Evolutionary conservation across 495 filamentous ascomycete genomes (phyloP).

Genomic region (Astrothelium subdiscretum): DNA sequence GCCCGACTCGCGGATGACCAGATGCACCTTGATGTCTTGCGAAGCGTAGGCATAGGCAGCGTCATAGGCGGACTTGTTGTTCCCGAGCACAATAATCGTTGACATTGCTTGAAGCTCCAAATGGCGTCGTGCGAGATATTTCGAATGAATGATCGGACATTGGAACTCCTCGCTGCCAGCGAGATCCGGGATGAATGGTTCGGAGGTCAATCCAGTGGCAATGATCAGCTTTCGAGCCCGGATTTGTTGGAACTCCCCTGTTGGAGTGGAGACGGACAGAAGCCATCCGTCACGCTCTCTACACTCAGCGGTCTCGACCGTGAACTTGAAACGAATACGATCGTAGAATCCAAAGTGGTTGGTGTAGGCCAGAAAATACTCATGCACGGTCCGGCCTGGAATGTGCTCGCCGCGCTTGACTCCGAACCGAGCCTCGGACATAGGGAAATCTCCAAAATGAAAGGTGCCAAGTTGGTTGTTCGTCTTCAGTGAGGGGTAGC

Average conservation of each 20-base stretch:
- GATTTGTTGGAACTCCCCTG: conserved; percentile 21
- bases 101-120: conserved; percentile 23
- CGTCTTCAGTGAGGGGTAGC: conserved; percentile 10
- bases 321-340: conserved; percentile 42
- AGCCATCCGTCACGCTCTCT: conserved; percentile 32
- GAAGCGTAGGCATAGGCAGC: conserved; percentile 57
- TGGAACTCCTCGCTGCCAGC: conserved; percentile 40
- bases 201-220: conserved; percentile 58
- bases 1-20: conserved; percentile 68
- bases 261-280: conserved; percentile 19
- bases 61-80: conserved; percentile 68
- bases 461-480: conserved; percentile 22
- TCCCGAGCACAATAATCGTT: conserved; percentile 52
- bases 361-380: conserved; percentile 55
- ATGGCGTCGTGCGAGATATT: not conserved
- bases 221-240: conserved; percentile 50
- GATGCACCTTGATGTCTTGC: conserved; percentile 55
- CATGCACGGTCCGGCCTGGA: conserved; percentile 51
- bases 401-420: conserved; percentile 55
- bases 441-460: conserved; percentile 16
- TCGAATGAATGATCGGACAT: conserved; percentile 51
- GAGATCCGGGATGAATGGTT: conserved; percentile 39
- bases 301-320: conserved; percentile 44
- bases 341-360: conserved; percentile 44
- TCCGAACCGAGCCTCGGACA: conserved; percentile 44